Evolutionary conservation across 2,329 filamentous ascomycete genomes (phyloP).

Genomic region (Exophiala viscosa): DNA sequence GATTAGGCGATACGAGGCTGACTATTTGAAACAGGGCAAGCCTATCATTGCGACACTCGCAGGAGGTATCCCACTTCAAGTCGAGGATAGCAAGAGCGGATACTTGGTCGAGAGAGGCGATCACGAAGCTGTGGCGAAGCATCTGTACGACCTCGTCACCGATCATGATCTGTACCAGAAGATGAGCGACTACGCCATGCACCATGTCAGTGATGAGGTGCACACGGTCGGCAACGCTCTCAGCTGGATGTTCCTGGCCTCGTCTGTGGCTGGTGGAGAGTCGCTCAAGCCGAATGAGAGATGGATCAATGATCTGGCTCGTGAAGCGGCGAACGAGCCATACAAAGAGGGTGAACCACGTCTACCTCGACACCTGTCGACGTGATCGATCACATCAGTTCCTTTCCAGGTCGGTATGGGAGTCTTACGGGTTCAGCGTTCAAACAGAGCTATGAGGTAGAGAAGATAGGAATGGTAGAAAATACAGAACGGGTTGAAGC

Average conservation of each 20-base stretch:
- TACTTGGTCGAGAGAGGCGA: constrained; percentile 72
- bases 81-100: constrained; percentile 67
- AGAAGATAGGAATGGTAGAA: too few relatives aligned
- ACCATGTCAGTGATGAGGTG: constrained; percentile 74
- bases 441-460: neutral
- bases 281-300: constrained; percentile 56
- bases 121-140: constrained; percentile 63
- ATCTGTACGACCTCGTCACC: constrained; percentile 64
- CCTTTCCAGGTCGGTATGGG: too few relatives aligned
- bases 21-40: constrained; percentile 47
- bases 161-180: constrained; percentile 61
- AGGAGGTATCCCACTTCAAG: constrained; percentile 77
- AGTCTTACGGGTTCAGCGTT: neutral
- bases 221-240: constrained; percentile 76
- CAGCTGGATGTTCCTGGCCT: constrained; percentile 72
- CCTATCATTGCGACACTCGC: constrained; percentile 71
- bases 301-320: constrained; percentile 73
- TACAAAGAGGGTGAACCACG: constrained; percentile 60
- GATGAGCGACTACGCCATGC: constrained; percentile 63
- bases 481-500: too few relatives aligned
- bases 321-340: constrained; percentile 58
- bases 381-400: constrained; percentile 7
- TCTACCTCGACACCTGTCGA: constrained; percentile 46
- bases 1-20: neutral
- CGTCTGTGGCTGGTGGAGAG: constrained; percentile 59